phyloP scores from a whole-genome alignment of 2,329 filamentous ascomycete genomes.

The Cordyceps fumosorosea region DNA sequence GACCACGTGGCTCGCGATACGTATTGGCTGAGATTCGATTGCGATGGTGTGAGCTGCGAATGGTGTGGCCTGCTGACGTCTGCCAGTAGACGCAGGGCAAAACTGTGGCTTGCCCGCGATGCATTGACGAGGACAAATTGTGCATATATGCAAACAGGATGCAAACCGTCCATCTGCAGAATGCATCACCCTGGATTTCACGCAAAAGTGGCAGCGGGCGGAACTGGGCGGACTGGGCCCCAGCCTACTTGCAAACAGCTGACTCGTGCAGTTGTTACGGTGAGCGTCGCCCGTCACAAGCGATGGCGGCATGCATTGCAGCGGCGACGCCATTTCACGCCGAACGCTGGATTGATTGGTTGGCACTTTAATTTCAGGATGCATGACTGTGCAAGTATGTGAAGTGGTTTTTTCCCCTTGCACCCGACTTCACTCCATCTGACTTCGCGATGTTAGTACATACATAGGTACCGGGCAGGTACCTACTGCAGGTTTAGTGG shows the following conservation, averaged over 20 bases:
- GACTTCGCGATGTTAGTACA: too few species aligned
- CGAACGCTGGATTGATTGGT: neutral
- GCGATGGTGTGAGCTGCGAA: neutral
- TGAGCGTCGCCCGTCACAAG: neutral
- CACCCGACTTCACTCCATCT: too few species aligned
- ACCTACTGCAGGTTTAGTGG: neutral
- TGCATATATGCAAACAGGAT: neutral
- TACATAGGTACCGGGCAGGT: neutral
- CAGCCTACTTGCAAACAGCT: neutral
- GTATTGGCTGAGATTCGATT: neutral
- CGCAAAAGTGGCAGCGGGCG: neutral
- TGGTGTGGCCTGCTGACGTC: neutral
- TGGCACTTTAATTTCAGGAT: neutral
- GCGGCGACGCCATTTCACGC: neutral
- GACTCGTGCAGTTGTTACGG: slow-evolving; percentile 4
- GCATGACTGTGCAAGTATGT: neutral
- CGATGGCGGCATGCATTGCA: neutral
- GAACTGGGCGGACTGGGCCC: neutral
- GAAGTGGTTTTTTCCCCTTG: neutral
- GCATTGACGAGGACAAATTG: neutral
- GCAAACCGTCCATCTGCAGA: neutral
- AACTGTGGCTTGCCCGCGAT: neutral
- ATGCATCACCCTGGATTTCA: neutral
- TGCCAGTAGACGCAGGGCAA: neutral
- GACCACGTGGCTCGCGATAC: too few species aligned